Conservation (phyloP, 495 filamentous ascomycete genomes). For the Daldinia grandis region DNA sequence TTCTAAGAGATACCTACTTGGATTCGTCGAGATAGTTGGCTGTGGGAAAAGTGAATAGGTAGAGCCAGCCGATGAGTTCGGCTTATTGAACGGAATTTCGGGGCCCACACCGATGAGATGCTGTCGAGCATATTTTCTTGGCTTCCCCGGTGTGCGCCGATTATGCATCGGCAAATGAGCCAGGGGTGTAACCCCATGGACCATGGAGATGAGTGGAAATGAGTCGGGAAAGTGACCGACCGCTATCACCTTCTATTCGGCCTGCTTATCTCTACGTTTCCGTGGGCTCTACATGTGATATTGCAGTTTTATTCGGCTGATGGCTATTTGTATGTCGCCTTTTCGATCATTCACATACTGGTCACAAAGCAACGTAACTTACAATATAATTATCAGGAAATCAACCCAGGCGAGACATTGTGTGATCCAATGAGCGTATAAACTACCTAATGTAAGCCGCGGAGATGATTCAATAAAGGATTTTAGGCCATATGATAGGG, state of each 20-base stretch:
- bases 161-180: constrained; percentile 21
- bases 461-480: not conserved
- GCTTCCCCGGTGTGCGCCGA: constrained; percentile 37
- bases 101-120: constrained; percentile 38
- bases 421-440: not conserved
- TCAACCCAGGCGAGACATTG: not conserved
- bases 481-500: too few species aligned
- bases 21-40: not conserved
- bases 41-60: not conserved
- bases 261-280: constrained; percentile 8
- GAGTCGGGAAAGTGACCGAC: constrained; percentile 22
- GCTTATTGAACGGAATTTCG: constrained; percentile 25
- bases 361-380: too few species aligned
- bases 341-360: not conserved
- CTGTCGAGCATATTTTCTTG: constrained; percentile 31
- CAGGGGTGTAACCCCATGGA: constrained; percentile 30
- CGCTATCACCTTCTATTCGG: not conserved
- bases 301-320: not conserved
- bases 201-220: constrained; percentile 31
- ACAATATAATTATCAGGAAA: not conserved
- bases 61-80: constrained; percentile 23
- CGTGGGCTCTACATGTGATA: not conserved
- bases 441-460: not conserved
- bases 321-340: not conserved
- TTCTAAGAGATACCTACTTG: not conserved